Conservation (phyloP, 139 green algal genomes). For the Micromonas pusilla region DNA sequence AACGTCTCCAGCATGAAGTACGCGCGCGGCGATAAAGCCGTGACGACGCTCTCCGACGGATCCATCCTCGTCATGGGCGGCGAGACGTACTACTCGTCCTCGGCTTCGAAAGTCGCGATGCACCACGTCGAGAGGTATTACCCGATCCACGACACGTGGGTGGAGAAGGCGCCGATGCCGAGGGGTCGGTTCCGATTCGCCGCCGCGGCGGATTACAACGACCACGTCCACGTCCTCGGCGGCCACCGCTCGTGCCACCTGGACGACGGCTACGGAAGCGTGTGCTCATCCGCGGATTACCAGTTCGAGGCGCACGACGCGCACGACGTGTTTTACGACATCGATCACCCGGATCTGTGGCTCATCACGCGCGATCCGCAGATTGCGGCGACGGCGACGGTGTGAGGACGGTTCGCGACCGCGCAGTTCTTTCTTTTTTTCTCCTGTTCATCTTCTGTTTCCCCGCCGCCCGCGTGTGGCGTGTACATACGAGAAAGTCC, state of each 20-base stretch:
- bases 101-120: background rate
- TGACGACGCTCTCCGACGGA: background rate
- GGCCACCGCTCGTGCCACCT: constrained; percentile 12
- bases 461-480: too few relatives aligned
- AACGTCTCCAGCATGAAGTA: background rate
- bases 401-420: too few relatives aligned
- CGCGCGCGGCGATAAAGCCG: constrained; percentile 19
- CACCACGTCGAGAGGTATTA: constrained; percentile 27
- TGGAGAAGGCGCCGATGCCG: constrained; percentile 22
- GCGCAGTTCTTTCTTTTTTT: too few relatives aligned
- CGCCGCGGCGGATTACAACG: background rate
- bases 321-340: constrained; percentile 21
- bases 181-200: constrained; percentile 22
- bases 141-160: constrained; percentile 15
- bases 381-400: too few relatives aligned
- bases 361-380: background rate
- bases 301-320: constrained; percentile 11
- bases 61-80: constrained; percentile 23
- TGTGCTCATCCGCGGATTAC: background rate
- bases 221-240: constrained; percentile 22
- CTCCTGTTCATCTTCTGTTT: too few relatives aligned
- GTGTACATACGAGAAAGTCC: too few relatives aligned
- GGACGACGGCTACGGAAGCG: background rate
- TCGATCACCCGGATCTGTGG: background rate
- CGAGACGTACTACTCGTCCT: constrained; percentile 20